phyloP scores from a whole-genome alignment of 148 eudicot species.

The Cornus florida region DNA sequence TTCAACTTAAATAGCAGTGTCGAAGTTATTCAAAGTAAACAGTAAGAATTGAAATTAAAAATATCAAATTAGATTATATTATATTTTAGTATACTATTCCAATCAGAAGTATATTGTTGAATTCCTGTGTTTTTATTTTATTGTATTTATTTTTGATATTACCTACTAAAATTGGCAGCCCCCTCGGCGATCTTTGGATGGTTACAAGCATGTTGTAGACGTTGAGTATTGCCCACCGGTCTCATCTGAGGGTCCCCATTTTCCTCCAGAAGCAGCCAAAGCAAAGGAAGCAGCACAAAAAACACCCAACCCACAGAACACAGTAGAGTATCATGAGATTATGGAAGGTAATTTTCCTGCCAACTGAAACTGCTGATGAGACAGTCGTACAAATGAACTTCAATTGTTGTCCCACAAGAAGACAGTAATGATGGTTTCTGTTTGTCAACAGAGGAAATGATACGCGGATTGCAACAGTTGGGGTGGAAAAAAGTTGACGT shows the following conservation, averaged over 20 bases:
- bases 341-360: slow-evolving; percentile 65
- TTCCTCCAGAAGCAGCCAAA: slow-evolving; percentile 80
- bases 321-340: slow-evolving; percentile 84
- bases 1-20: background rate
- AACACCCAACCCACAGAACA: slow-evolving; percentile 60
- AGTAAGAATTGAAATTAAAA: too few relatives aligned
- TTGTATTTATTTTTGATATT: background rate
- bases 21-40: background rate
- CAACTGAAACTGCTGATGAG: background rate
- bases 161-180: slow-evolving; percentile 48
- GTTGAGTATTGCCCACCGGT: slow-evolving; percentile 81
- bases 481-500: slow-evolving; percentile 98
- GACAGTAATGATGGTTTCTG: background rate
- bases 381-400: background rate
- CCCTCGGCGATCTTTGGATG: slow-evolving; percentile 77
- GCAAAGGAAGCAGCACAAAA: slow-evolving; percentile 94
- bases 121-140: too few relatives aligned
- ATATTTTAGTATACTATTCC: too few relatives aligned
- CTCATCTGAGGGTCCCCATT: slow-evolving; percentile 68
- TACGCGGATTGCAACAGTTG: slow-evolving; percentile 73
- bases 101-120: too few relatives aligned
- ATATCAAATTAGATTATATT: too few relatives aligned
- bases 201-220: slow-evolving; percentile 92
- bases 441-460: slow-evolving; percentile 86
- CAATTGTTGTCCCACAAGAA: background rate